Conservation (phyloP, 2,329 filamentous ascomycete species). For the Microcera coccophila region DNA sequence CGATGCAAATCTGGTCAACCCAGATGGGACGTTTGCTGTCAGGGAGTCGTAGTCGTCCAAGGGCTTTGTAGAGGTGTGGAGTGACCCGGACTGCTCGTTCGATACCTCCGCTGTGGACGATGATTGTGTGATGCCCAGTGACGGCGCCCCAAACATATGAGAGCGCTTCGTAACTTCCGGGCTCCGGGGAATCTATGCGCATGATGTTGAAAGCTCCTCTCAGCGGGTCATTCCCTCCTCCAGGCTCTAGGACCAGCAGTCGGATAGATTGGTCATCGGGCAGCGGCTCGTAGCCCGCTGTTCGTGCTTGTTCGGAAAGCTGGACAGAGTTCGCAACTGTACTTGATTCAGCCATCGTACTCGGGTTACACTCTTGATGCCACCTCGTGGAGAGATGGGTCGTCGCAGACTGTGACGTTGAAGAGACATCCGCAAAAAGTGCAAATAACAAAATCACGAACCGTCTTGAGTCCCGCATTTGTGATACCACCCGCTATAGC, state of each 20-base stretch:
- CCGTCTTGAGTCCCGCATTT: too few species aligned
- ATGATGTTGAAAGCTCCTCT: constrained; percentile 64
- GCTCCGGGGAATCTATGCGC: constrained; percentile 69
- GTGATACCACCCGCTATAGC: too few species aligned
- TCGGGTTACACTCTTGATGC: too few species aligned
- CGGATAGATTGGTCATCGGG: background rate
- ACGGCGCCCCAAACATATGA: background rate
- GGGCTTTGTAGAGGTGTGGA: background rate
- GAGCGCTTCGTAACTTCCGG: constrained; percentile 50
- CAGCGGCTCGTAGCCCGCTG: background rate
- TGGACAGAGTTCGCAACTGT: too few species aligned
- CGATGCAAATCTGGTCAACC: constrained; percentile 17
- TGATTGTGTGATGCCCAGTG: background rate
- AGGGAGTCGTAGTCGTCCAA: background rate
- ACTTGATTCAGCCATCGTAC: too few species aligned
- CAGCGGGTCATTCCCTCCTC: background rate
- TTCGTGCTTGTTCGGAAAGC: too few species aligned
- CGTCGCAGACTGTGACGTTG: too few species aligned
- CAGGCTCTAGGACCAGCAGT: background rate
- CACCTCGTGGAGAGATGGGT: too few species aligned
- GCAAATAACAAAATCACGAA: too few species aligned
- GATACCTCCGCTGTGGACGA: background rate
- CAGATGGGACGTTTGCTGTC: background rate
- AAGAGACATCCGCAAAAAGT: too few species aligned
- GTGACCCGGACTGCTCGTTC: background rate